Evolutionary conservation across 2,329 filamentous ascomycete genomes (phyloP), one percentile per base, ranked within the genome.

Genomic region (Trichoderma hamatum): DNA sequence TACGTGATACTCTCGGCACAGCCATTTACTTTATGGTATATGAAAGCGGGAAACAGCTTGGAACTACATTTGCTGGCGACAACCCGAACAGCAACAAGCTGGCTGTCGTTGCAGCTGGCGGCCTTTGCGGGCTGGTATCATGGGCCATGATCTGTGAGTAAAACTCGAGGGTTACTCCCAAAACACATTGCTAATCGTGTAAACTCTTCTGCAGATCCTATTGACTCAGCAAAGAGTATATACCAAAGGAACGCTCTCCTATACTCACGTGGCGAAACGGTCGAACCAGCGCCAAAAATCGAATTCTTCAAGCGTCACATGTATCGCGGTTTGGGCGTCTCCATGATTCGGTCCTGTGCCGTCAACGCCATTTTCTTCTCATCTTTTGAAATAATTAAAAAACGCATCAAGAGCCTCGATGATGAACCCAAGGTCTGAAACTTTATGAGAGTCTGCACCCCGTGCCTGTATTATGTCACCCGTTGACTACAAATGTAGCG

Each of bases 291-390:
- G 26, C 91, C 92, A 11, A 91, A 90, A 78, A 93, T 96, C 70
- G 85, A 91, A 70, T 94, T 93, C 80, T 92, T 93, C 80, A 88
- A 91, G 75, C 84, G 84, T 66, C 87, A 90, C 71, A 94, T 94
- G 88, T 96, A 96, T 80, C 89, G 92, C 74, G 93, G 92, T 34
- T 84, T 96, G 3, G 92, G 90, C 26, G 92, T 96, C 30, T 94
- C 92, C 46, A 94, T 96, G 89, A 86, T 88, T 72, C 89, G 93
- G 68, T 94, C 92, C 14, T 94, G 91, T 75, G 84, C 93, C 64
- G 89, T 96, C 73, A 96, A 96, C 78, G 92, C 92, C 73, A 92
- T 96, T 75, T 96, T 96, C 84, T 96, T 96, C 82, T 94, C 92
- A 54, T 91, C 90, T 49, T 96, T 96, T 77, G 93, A 96, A 80